Base-by-base conservation (phyloP, 2,329 filamentous ascomycete genomes). In the Pyrenophora tritici-repentis region DNA sequence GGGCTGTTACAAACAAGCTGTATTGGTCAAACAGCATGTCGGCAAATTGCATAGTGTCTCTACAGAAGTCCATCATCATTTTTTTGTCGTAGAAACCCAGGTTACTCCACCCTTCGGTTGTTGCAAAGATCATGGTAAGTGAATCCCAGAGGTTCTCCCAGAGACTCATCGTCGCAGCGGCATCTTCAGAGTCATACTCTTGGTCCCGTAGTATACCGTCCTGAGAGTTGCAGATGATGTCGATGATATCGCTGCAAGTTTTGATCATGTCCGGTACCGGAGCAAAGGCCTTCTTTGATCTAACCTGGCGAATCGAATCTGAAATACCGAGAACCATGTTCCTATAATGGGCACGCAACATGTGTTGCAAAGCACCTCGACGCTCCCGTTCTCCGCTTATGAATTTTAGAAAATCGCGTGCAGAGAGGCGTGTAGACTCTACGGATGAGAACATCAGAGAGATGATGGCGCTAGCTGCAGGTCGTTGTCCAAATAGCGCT, bases 11-110 rank as follows among this genome's bases (percentile, higher is more conserved):
- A 56, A 99, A 86, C 51, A 97, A 83, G 42, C 86, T 87, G 70
- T 95, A 94, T 62, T 96, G 87, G 34, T 90, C 86, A 67, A 97
- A 89, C 1, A 96, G 81, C 31, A 84, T 82, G 66, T 96, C 90
- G 0, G 93, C 92, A 67, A 96, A 89, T 64, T 97, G 91, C 84
- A 99, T 99, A 12, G 90, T 89, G 68, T 96, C 91, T 59, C 94
- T 87, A 68, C 92, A 97, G 66, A 97, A 97, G 50, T 96, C 87
- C 64, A 91, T 87, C 90, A 99, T 92, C 46, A 84, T 79, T 16
- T 79, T 75, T 68, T 91, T 94, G 26, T 71, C 60, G 42, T 93
- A 87, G 51, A 90, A 85, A 3, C 82, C 82, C 12, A 84, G 78
- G 38, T 76, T 75, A 58, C 90, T 91, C 94, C 94, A 99, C 9